Conservation (phyloP, 108 stramenopile species). For the Seminavis robusta region DNA sequence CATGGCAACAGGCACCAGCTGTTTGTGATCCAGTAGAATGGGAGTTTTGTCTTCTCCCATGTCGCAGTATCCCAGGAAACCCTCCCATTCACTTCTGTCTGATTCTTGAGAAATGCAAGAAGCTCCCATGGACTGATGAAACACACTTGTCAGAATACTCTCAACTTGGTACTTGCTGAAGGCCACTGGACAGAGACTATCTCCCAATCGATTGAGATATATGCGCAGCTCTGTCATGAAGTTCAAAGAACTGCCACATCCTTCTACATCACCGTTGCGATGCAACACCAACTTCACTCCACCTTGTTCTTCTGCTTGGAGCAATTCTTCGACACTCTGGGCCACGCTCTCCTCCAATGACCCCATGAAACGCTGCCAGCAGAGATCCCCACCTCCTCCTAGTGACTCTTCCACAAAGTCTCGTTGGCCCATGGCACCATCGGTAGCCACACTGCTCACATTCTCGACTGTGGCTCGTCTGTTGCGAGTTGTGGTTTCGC, state of each 20-base stretch:
- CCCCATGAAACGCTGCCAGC: too few relatives aligned
- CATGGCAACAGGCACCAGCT: conserved; percentile 46
- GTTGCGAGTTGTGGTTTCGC: too few relatives aligned
- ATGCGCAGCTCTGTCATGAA: neutral
- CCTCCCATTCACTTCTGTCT: conserved; percentile 8
- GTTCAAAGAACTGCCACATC: conserved; percentile 36
- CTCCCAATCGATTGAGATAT: conserved; percentile 10
- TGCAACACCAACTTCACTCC: too few relatives aligned
- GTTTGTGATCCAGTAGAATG: conserved; percentile 62
- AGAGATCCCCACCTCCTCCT: too few relatives aligned
- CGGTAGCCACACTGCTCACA: too few relatives aligned
- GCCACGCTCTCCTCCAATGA: too few relatives aligned
- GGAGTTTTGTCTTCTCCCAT: conserved; percentile 64
- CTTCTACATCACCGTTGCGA: conserved; percentile 68
- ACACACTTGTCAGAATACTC: conserved; percentile 48
- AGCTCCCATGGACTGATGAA: conserved; percentile 11
- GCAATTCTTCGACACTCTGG: too few relatives aligned
- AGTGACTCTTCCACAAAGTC: too few relatives aligned
- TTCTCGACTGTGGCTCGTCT: too few relatives aligned
- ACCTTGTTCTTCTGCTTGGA: too few relatives aligned
- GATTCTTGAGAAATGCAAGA: conserved; percentile 23
- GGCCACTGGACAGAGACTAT: too few relatives aligned
- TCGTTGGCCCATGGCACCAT: too few relatives aligned
- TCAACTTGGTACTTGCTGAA: conserved; percentile 64
- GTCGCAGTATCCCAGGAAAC: conserved; percentile 64